Evolutionary conservation across 2,329 filamentous ascomycete genomes (phyloP).

Genomic region (Fusarium multiceps): DNA sequence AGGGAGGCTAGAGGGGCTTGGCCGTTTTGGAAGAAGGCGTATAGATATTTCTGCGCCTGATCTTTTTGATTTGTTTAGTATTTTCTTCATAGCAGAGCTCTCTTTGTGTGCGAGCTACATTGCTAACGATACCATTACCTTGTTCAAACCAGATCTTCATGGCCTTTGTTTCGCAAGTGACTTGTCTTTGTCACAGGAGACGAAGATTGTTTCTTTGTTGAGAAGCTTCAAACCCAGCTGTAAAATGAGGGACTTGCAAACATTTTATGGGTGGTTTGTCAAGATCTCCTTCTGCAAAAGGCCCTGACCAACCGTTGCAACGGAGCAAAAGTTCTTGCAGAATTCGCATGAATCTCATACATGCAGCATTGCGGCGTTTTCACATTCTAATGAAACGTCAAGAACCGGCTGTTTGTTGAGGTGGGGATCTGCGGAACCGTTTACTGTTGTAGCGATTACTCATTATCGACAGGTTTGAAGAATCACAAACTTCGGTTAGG

Average conservation of each 20-base stretch:
- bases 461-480: background rate
- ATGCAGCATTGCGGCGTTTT: slow-evolving; percentile 12
- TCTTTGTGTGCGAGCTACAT: background rate
- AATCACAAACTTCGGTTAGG: too few relatives aligned
- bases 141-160: too few relatives aligned
- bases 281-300: background rate
- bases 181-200: background rate
- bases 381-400: slow-evolving; percentile 11
- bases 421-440: background rate
- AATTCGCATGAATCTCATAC: background rate
- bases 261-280: background rate
- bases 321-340: background rate
- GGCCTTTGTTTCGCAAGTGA: background rate
- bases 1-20: slow-evolving; percentile 75
- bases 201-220: background rate
- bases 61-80: background rate
- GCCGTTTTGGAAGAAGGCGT: slow-evolving; percentile 81
- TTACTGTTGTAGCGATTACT: background rate
- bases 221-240: background rate
- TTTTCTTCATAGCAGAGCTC: background rate
- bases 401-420: background rate
- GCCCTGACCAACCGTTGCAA: background rate
- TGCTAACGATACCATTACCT: too few relatives aligned
- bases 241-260: background rate
- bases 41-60: slow-evolving; percentile 75